These are phyloP conservation scores for Phaeotremella skinneri DNA, from an alignment of 768 basidiomycete genomes.

Conservation along the genomic window DNA sequence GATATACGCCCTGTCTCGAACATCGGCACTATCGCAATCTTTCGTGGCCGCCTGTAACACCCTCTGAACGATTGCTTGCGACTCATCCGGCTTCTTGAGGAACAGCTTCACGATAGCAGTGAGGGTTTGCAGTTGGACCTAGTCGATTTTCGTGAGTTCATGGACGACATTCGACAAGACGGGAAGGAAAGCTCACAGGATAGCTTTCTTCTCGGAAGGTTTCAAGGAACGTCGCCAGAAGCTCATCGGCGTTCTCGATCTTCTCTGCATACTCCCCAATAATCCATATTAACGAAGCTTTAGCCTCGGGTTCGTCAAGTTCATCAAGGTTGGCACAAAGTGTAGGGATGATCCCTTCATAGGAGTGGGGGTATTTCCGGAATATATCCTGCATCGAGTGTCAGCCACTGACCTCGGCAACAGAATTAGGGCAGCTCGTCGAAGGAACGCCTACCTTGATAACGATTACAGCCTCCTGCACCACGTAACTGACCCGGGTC, in stretches of 20 bases:
- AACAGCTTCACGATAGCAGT: constrained; percentile 97
- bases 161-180: too few relatives aligned
- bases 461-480: constrained; percentile 96
- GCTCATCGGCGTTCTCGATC: constrained; percentile 94
- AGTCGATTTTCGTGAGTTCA: constrained; percentile 37
- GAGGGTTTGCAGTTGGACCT: constrained; percentile 60
- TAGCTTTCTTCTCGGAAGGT: constrained; percentile 91
- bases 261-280: constrained; percentile 97
- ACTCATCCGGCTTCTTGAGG: constrained; percentile 87
- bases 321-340: constrained; percentile 93
- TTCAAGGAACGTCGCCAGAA: constrained; percentile 85
- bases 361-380: constrained; percentile 91
- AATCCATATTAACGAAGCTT: constrained; percentile 98
- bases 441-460: constrained; percentile 73
- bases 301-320: constrained; percentile 95
- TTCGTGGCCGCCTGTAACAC: constrained; percentile 92
- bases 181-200: constrained; percentile 64
- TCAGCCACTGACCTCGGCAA: not conserved
- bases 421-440: not conserved
- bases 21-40: constrained; percentile 94
- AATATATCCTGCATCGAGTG: constrained; percentile 75
- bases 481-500: constrained; percentile 92
- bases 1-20: constrained; percentile 94
- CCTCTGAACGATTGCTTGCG: constrained; percentile 87
- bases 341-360: constrained; percentile 94